Base-by-base conservation (phyloP, 2,329 filamentous ascomycete species). In the Aspergillus pseudoviridinutans region DNA sequence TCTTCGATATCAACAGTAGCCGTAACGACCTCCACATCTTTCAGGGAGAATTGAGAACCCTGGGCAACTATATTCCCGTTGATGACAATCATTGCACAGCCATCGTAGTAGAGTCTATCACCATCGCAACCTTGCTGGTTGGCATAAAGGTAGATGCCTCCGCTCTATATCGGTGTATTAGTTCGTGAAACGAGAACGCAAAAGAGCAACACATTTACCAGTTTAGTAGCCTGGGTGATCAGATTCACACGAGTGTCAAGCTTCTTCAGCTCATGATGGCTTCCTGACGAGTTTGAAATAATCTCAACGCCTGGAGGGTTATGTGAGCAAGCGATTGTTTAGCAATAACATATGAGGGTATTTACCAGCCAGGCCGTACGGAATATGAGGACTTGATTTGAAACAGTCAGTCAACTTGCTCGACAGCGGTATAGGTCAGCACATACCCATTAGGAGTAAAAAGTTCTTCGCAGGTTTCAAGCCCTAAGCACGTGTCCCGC, bases 1-100 rank as follows among this genome's bases (percentile, higher is more conserved):
- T 90, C 86, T 65, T 93, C 90, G 1, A 90, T 76, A 64, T 89
- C 86, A 6, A 89, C 78, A 0, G 85, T 89, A 2, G 87, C 87
- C 4, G 80, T 83, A 20, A 87, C 74, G 3, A 89, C 85, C 64
- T 89, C 86, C 5, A 89, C 86, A 44, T 87, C 84, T 47, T 82
- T 80, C 9, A 89, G 71, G 14, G 79, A 82, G 72, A 90, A 90
- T 64, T 90, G 87, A 0, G 81, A 81, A 1, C 83, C 85, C 68
- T 90, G 87, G 1, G 84, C 86, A 1, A 89, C 78, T 46, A 87
- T 81, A 17, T 82, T 79, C 8, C 86, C 87, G 58, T 84, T 86
- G 58, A 84, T 74, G 10, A 87, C 76, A 56, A 89, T 86, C 77
- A 88, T 83, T 9, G 83, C 79, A 56, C 80, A 86, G 12, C 86